Base-by-base conservation (phyloP, 257 asterid genomes). In the Haberlea rhodopensis region DNA sequence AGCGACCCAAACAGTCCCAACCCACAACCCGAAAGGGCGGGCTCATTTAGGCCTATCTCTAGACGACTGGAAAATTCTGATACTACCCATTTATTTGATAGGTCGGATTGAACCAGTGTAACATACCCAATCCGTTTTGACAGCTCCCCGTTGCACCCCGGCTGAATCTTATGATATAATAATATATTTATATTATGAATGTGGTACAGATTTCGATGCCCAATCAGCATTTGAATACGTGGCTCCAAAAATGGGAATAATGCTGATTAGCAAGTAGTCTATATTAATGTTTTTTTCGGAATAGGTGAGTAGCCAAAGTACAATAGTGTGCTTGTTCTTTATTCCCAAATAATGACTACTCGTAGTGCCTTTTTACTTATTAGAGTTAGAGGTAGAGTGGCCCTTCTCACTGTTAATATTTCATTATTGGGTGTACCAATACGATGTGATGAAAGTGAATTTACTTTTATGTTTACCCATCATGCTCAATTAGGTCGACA, bases 181-280 rank as follows among this genome's bases (percentile, higher is more conserved):
- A n/a, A n/a, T n/a, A n/a, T n/a, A n/a, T n/a, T n/a, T n/a, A n/a
- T n/a, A n/a, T n/a, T n/a, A n/a, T n/a, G n/a, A n/a, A n/a, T n/a
- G n/a, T n/a, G n/a, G n/a, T n/a, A n/a, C n/a, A n/a, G 16, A 32
- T 10, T 37, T 37, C 5, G n/a, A 37, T 37, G 46, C 57, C 81
- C 68, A 75, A 80, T 75, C 81, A 72, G 69, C 22, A 57, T 26
- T 55, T 26, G 65, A 28, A 49, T 61, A 57, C 18, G 69, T 62
- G 53, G 70, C 66, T 62, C 69, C 54, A 53, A 65, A 70, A 70
- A 66, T 46, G 57, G 61, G 73, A 81, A 72, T 57, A 75, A 73
- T 81, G 76, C 71, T 72, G 70, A 71, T 73, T 68, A 48, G 46
- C 46, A 37, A 10, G 56, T 65, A 48, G 61, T 62, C 57, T 69